phyloP scores from a whole-genome alignment of 1,139 yeast species.

The Blastobotrys ciferrii region DNA sequence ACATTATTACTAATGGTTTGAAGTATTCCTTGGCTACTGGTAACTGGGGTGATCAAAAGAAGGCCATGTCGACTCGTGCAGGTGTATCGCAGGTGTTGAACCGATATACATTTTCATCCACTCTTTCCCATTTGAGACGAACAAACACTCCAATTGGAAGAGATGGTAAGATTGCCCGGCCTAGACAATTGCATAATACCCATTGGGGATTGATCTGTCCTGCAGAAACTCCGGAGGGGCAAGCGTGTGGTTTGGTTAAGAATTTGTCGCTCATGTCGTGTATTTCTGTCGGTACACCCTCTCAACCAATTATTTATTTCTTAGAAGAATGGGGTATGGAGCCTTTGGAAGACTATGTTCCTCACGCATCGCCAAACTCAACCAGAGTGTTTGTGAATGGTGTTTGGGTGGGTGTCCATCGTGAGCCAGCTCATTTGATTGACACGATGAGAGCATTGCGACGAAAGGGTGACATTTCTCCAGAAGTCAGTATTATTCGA shows the following conservation, averaged over 20 bases:
- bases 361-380: slow-evolving; percentile 86
- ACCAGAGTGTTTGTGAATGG: slow-evolving; percentile 97
- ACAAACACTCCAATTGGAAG: slow-evolving; percentile 98
- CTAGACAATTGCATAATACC: slow-evolving; percentile 97
- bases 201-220: slow-evolving; percentile 99
- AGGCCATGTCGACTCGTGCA: slow-evolving; percentile 97
- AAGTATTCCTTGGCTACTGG: slow-evolving; percentile 98
- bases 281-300: slow-evolving; percentile 96
- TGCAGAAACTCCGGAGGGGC: slow-evolving; percentile 99
- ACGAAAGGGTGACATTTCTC: slow-evolving; percentile 92
- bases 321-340: slow-evolving; percentile 99
- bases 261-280: slow-evolving; percentile 95
- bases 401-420: slow-evolving; percentile 98
- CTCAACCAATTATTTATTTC: slow-evolving; percentile 89
- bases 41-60: slow-evolving; percentile 99
- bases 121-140: slow-evolving; percentile 96
- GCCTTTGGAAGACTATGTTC: slow-evolving; percentile 92
- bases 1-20: slow-evolving; percentile 94
- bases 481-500: slow-evolving; percentile 95
- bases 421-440: slow-evolving; percentile 89
- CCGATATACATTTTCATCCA: slow-evolving; percentile 95
- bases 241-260: slow-evolving; percentile 98
- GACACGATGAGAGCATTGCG: slow-evolving; percentile 89
- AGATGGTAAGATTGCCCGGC: slow-evolving; percentile 97
- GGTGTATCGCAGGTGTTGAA: slow-evolving; percentile 99